Conservation (phyloP, 345 rosid species). For the Excoecaria cochinchinensis region DNA sequence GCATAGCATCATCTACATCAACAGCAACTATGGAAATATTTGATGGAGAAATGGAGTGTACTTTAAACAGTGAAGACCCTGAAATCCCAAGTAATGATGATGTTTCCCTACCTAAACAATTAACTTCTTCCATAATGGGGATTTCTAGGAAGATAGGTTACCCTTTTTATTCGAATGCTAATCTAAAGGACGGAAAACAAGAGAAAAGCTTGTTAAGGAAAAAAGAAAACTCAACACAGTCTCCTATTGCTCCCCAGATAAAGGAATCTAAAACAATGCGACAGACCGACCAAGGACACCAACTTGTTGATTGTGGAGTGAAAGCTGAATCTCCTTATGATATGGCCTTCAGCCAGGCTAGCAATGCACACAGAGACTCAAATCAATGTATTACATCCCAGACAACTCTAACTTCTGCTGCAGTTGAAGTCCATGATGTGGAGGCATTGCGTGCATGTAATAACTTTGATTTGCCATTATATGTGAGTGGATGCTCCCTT, state of each 20-base stretch:
- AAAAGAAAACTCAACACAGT: slow-evolving; percentile 29
- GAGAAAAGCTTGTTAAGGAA: slow-evolving; percentile 22
- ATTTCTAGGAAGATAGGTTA: slow-evolving; percentile 12
- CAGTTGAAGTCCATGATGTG: slow-evolving; percentile 20
- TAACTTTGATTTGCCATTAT: slow-evolving; percentile 8
- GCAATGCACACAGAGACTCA: slow-evolving; percentile 16
- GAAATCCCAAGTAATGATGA: slow-evolving; percentile 29
- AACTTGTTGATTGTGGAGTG: slow-evolving; percentile 20
- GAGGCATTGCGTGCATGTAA: slow-evolving; percentile 23
- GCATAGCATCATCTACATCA: slow-evolving; percentile 26
- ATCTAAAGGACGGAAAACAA: slow-evolving; percentile 25
- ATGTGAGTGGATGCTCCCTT: slow-evolving; percentile 24
- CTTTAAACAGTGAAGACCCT: slow-evolving; percentile 24
- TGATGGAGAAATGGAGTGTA: slow-evolving; percentile 19
- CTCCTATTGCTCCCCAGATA: slow-evolving; percentile 16
- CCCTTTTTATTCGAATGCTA: slow-evolving; percentile 22
- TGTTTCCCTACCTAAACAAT: slow-evolving; percentile 6
- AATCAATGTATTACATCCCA: slow-evolving; percentile 24
- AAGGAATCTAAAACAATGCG: slow-evolving; percentile 22
- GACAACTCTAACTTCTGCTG: slow-evolving; percentile 15
- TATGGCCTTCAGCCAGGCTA: slow-evolving; percentile 19
- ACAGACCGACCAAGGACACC: slow-evolving; percentile 24
- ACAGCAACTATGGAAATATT: slow-evolving; percentile 10
- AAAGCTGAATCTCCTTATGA: slow-evolving; percentile 26
- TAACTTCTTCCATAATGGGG: slow-evolving; percentile 15